Evolutionary conservation across 177 flowering plant genomes (phyloP), one percentile per base, ranked within the genome.

Genomic region (Vitis hybrid): DNA sequence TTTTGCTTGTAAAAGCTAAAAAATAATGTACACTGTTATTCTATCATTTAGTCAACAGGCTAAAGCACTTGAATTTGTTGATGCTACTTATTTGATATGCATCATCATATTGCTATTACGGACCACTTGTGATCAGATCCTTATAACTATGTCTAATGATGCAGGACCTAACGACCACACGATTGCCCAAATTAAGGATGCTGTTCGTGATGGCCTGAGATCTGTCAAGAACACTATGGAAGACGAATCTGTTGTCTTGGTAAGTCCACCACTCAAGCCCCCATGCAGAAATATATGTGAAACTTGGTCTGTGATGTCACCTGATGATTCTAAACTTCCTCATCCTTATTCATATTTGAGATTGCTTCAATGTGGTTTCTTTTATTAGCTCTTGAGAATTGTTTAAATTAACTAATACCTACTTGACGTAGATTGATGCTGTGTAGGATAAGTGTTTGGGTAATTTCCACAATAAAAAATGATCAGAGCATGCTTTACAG

Each of bases 111-210:
- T 48, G 64, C n/a, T 7, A n/a, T 66, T 34, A 10, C 1, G 17
- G 40, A 34, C 6, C 40, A 34, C 5, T 45, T 14, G 17, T 54
- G 17, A 63, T 68, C 14, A 58, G 10, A 30, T 67, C 6, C 34
- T 74, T 21, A 21, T 48, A 62, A 13, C 7, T 1, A 23, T 52
- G 32, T 71, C 40, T 69, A 6, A 18, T 78, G 62, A 51, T 80
- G 68, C 80, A 93, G 99, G 99, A 55, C 99, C 99, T 40, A 96
- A 96, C 81, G 99, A 96, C 80, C 97, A 96, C 69, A 96, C 99
- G 23, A 93, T 96, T 79, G 99, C 99, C 52, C 99, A 96, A 78
- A 96, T 96, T 72, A 93, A 96, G 88, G 98, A 93, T 87, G 99
- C 99, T 72, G 94, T 96, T 68, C 93, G 98, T 77, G 99, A 96